These are phyloP conservation scores for Plasmodium falciparum DNA, from an alignment of 169 alveolate species.

Conservation along the genomic window DNA sequence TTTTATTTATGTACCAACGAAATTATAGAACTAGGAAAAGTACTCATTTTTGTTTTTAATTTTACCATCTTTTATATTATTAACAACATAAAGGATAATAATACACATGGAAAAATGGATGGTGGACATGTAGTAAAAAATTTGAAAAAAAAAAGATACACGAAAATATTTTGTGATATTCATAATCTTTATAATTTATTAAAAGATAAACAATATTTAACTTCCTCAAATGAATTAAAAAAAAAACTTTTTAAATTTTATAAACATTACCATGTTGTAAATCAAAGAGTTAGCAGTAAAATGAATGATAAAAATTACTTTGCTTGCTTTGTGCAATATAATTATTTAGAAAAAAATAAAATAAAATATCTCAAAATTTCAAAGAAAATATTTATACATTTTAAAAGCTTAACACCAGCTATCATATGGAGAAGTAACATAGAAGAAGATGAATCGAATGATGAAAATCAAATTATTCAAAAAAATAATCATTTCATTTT, in stretches of 20 bases:
- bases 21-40: constrained; percentile 11
- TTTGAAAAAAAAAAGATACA: constrained; percentile 9
- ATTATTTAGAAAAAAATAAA: background rate
- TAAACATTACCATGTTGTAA: constrained; percentile 14
- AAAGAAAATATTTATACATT: constrained; percentile 4
- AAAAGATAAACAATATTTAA: background rate
- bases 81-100: background rate
- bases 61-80: constrained; percentile 32
- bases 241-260: constrained; percentile 8
- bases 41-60: constrained; percentile 24
- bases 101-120: background rate
- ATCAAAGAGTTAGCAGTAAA: constrained; percentile 4
- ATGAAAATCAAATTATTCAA: background rate
- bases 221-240: constrained; percentile 8
- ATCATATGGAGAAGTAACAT: background rate
- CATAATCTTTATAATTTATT: background rate
- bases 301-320: constrained; percentile 25
- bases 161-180: background rate
- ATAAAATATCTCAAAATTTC: constrained; percentile 12
- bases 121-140: constrained; percentile 8
- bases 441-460: background rate
- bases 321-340: constrained; percentile 10
- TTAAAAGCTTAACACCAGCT: constrained; percentile 15
- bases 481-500: background rate
- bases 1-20: background rate